A percentile compares a stretch with the other conserved stretches of the same genome.
These are phyloP conservation scores for Orbilia ellipsospora DNA, from an alignment of 2,329 filamentous ascomycete species.

Conservation along the genomic window DNA sequence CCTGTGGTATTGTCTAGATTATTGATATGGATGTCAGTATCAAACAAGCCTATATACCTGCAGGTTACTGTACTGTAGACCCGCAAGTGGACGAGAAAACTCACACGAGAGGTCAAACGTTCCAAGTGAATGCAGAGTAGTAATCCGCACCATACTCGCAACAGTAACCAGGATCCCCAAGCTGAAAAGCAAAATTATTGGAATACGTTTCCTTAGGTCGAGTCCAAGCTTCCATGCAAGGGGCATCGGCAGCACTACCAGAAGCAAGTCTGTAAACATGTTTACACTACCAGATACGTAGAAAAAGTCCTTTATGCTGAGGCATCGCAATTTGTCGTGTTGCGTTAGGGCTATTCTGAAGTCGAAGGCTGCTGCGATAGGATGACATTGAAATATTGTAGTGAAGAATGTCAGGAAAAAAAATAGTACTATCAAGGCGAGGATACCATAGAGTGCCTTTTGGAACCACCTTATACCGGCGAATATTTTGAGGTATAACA, in stretches of 20 bases:
- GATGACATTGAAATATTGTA: slow-evolving; percentile 16
- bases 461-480: slow-evolving; percentile 20
- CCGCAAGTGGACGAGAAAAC: neutral
- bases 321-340: slow-evolving; percentile 1
- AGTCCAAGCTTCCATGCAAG: slow-evolving; percentile 14
- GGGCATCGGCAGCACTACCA: slow-evolving; percentile 21
- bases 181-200: slow-evolving; percentile 13
- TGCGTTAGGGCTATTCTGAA: neutral
- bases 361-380: slow-evolving; percentile 12
- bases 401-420: slow-evolving; percentile 15
- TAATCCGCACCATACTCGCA: slow-evolving; percentile 17
- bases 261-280: slow-evolving; percentile 10
- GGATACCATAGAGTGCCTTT: neutral
- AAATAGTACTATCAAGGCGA: slow-evolving; percentile 10
- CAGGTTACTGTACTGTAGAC: too few species aligned
- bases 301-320: slow-evolving; percentile 10
- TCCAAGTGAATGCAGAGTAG: slow-evolving; percentile 1
- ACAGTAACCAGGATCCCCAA: slow-evolving; percentile 15
- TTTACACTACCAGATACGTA: slow-evolving; percentile 22
- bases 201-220: slow-evolving; percentile 5
- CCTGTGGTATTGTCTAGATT: slow-evolving; percentile 7
- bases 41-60: too few species aligned
- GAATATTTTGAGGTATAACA: slow-evolving; percentile 19
- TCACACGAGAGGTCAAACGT: slow-evolving; percentile 17
- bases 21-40: neutral